Evolutionary conservation across 1,284 basidiomycete species (phyloP).

Genomic region (Ganoderma leucocontextum): DNA sequence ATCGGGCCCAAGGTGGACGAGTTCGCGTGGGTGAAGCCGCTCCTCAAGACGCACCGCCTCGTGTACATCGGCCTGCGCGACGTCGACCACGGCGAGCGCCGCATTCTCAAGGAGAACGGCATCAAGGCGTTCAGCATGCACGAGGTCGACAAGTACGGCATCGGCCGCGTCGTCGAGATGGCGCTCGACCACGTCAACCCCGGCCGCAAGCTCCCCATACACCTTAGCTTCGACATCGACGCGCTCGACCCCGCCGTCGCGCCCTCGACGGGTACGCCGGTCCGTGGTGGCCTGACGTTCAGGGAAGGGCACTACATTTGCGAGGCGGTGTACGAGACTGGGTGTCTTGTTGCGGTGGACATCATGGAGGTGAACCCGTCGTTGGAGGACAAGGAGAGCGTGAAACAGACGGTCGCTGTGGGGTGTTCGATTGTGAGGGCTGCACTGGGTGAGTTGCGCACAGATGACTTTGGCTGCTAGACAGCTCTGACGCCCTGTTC

Average conservation of each 20-base stretch:
- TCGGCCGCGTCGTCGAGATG: slow-evolving; percentile 95
- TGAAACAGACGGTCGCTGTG: slow-evolving; percentile 90
- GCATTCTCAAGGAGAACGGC: slow-evolving; percentile 84
- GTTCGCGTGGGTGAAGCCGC: slow-evolving; percentile 85
- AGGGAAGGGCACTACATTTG: slow-evolving; percentile 98
- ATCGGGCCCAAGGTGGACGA: slow-evolving; percentile 62
- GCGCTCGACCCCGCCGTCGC: slow-evolving; percentile 94
- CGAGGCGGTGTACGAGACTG: slow-evolving; percentile 94
- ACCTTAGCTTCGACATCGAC: slow-evolving; percentile 97
- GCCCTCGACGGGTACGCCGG: slow-evolving; percentile 94
- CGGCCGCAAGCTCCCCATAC: slow-evolving; percentile 84
- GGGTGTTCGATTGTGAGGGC: slow-evolving; percentile 93
- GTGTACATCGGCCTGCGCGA: slow-evolving; percentile 98
- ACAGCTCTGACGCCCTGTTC: background rate
- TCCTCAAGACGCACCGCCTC: slow-evolving; percentile 75
- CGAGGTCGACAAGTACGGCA: slow-evolving; percentile 97
- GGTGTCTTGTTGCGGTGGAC: slow-evolving; percentile 90
- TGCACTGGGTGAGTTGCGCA: slow-evolving; percentile 72
- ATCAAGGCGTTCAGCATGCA: slow-evolving; percentile 99
- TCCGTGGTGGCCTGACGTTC: slow-evolving; percentile 95
- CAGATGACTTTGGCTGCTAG: no score
- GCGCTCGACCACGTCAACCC: slow-evolving; percentile 95
- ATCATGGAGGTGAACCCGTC: slow-evolving; percentile 99
- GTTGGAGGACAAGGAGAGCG: slow-evolving; percentile 76
- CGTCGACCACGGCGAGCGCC: slow-evolving; percentile 91